Base-by-base conservation (phyloP, 495 filamentous ascomycete genomes). In the Penicillium silybi region DNA sequence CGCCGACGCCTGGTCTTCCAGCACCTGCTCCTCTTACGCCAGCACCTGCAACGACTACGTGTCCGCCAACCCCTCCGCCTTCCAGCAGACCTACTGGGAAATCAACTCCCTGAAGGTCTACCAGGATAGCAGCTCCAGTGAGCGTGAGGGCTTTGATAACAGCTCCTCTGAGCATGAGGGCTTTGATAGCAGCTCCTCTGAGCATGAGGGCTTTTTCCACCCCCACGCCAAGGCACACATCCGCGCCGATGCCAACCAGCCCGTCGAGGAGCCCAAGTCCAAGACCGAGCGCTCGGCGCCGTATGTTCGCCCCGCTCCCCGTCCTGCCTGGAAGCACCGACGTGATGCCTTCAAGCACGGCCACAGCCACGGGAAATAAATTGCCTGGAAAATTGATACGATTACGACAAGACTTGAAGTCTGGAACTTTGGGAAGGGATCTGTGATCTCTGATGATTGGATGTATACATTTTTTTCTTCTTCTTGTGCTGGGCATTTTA, bases 51-150 rank as follows among this genome's bases (percentile, higher is more conserved):
- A 72, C 10, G 74, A 81, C 42, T 85, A 76, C 54, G 85, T 88
- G 15, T 73, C 79, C 29, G 83, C 85, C 54, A 82, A 86, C 58
- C 80, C 81, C 0, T 41, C 61, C 5, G 83, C 80, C 0, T 88
- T 88, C 60, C 50, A 51, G n/a, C 68, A 84, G 38, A 75, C 83
- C 0, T 88, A 81, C 61, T 89, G 85, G 85, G 68, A 78, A 34
- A 81, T 89, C 64, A 85, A 84, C 15, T 73, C 72, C 6, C 80
- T 88, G 44, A 74, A 79, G 48, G 80, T 89, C 15, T 89, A 84
- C 57, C 65, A 77, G 58, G 65, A 62, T 26, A 53, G 32, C 44
- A n/a, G n/a, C n/a, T n/a, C n/a, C n/a, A n/a, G n/a, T n/a, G n/a
- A n/a, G n/a, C n/a, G n/a, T n/a, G n/a, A n/a, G n/a, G n/a, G n/a